Base-by-base conservation (phyloP, 495 filamentous ascomycete species). In the Thermothielavioides terrestris region DNA sequence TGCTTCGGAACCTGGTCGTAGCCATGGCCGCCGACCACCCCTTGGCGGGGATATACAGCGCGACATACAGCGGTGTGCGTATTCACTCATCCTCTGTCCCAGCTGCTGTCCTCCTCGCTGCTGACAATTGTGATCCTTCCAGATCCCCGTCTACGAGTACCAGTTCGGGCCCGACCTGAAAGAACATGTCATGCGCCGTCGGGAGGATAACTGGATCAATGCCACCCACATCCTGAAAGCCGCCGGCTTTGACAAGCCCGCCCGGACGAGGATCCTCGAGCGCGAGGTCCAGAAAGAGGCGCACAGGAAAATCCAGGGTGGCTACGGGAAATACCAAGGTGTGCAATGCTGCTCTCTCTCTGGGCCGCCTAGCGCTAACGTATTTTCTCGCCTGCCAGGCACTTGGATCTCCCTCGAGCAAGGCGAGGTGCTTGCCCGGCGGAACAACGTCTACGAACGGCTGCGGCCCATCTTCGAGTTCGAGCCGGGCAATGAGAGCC, bases 321-420 rank as follows among this genome's bases (percentile, higher is more conserved):
- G 92, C 20, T 98, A 97, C 67, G 92, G 92, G 46, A 98, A 97
- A 79, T 98, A 96, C 57, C 92, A 98, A 72, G 89, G 89, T 87
- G 56, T 42, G 65, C 34, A 21, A 21, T 34, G 20, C 25, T 23
- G n/a, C n/a, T 4, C 15, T 15, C 31, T 18, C 4, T n/a, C 27
- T 25, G 28, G n/a, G n/a, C n/a, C n/a, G n/a, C n/a, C n/a, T 1
- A 17, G 3, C 34, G 11, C 14, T 34, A 23, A 31, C 34, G 55
- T 18, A 55, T 34, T 38, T 18, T 58, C 63, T 49, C 68, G 46
- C 42, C 52, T 14, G 10, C 9, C 43, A 92, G 90, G 91, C 50
- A 98, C 92, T 35, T 98, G 94, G 94, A 88, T 98, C 21, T 91
- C 92, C 6, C 77, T 98, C 20, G 77, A 83, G 23, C 81, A 87